Evolutionary conservation across 129 eudicot species (phyloP).

Genomic region (Pittosporum tobira): DNA sequence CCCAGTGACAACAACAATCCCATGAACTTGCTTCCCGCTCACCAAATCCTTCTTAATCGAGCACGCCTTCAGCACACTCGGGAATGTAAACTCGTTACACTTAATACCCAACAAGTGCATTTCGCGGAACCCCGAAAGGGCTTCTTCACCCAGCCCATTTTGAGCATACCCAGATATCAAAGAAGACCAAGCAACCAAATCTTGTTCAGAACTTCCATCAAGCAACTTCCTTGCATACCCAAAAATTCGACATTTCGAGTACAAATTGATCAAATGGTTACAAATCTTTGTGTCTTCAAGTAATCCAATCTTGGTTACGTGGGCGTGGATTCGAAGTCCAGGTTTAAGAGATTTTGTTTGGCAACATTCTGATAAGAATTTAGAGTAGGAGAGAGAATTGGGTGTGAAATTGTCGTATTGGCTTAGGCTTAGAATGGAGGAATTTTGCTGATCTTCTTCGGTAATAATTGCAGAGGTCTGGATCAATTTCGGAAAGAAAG

Average conservation of each 20-base stretch:
- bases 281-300: slow-evolving; percentile 28
- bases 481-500: slow-evolving; percentile 13
- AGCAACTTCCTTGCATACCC: slow-evolving; percentile 54
- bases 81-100: slow-evolving; percentile 67
- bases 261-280: slow-evolving; percentile 61
- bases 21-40: slow-evolving; percentile 69
- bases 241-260: slow-evolving; percentile 46
- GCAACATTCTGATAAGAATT: slow-evolving; percentile 47
- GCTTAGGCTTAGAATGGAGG: slow-evolving; percentile 11
- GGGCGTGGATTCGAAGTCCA: slow-evolving; percentile 58
- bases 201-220: slow-evolving; percentile 72
- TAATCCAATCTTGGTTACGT: slow-evolving; percentile 42
- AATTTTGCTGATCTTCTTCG: slow-evolving; percentile 16
- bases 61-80: slow-evolving; percentile 86
- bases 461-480: slow-evolving; percentile 20
- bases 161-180: slow-evolving; percentile 77
- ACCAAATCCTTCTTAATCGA: slow-evolving; percentile 44
- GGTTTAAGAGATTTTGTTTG: slow-evolving; percentile 39
- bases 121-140: slow-evolving; percentile 44
- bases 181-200: slow-evolving; percentile 89
- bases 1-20: slow-evolving; percentile 52
- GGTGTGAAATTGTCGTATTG: slow-evolving; percentile 21
- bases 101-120: slow-evolving; percentile 54
- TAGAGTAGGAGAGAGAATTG: slow-evolving; percentile 32
- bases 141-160: slow-evolving; percentile 52